Conservation (phyloP, 163 green algal genomes). For the Botryococcus braunii region DNA sequence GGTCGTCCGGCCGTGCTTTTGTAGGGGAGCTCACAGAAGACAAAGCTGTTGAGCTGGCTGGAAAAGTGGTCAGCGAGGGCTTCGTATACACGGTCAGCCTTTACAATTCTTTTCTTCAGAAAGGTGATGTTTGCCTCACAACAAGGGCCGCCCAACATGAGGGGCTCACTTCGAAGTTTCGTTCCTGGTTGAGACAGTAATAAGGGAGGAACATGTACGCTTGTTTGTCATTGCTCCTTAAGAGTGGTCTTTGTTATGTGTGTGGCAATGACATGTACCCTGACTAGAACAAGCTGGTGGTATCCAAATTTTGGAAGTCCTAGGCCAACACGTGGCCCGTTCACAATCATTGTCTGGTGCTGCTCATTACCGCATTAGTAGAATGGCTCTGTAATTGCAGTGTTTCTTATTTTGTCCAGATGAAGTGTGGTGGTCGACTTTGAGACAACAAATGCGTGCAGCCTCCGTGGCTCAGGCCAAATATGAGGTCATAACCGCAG, state of each 20-base stretch:
- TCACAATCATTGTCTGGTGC: too few relatives aligned
- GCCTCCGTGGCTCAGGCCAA: too few relatives aligned
- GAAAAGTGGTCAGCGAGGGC: constrained; percentile 66
- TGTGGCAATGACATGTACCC: background rate
- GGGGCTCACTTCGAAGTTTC: background rate
- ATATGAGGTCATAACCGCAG: too few relatives aligned
- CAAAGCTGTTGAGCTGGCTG: constrained; percentile 64
- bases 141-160: background rate
- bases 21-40: constrained; percentile 78
- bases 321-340: background rate
- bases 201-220: background rate
- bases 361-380: background rate
- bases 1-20: constrained; percentile 62
- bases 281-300: too few relatives aligned
- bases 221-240: background rate
- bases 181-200: background rate
- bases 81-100: constrained; percentile 61
- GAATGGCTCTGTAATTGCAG: background rate
- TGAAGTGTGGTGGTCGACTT: background rate
- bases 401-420: background rate
- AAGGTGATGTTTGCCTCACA: background rate
- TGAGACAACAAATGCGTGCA: background rate
- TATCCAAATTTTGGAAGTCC: too few relatives aligned
- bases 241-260: background rate
- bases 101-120: background rate